Evolutionary conservation across 208 protist species (phyloP).

Genomic region (Tritrichomonas foetus): DNA sequence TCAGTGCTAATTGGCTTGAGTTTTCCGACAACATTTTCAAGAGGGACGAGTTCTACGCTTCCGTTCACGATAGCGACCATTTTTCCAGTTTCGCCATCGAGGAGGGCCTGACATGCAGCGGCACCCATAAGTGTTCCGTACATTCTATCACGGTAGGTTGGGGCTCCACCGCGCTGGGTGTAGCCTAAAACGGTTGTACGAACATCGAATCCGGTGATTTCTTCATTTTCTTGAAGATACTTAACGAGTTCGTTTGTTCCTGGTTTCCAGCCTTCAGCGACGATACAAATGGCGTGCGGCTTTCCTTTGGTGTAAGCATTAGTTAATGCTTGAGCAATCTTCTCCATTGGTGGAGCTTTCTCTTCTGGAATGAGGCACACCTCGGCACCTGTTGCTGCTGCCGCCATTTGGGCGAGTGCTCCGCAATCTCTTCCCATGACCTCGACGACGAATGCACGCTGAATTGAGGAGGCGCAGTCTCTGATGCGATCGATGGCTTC

Average conservation of each 20-base stretch:
- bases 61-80: neutral
- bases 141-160: neutral
- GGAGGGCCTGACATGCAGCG: neutral
- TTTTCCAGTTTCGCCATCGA: neutral
- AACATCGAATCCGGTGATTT: slow-evolving; percentile 22
- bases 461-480: slow-evolving; percentile 34
- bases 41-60: neutral
- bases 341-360: neutral
- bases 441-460: slow-evolving; percentile 22
- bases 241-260: neutral
- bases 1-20: slow-evolving; percentile 6
- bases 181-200: slow-evolving; percentile 12
- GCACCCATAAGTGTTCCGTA: slow-evolving; percentile 6
- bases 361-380: slow-evolving; percentile 5
- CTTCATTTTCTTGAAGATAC: neutral
- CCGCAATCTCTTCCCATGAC: slow-evolving; percentile 35
- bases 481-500: slow-evolving; percentile 30
- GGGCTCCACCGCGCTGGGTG: neutral
- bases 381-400: slow-evolving; percentile 18
- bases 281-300: neutral
- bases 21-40: neutral
- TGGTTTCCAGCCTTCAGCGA: slow-evolving; percentile 39
- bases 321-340: slow-evolving; percentile 19
- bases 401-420: neutral
- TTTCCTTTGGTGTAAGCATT: slow-evolving; percentile 33